Conservation (phyloP, 805 yeast genomes). For the Sugiyamaella lignohabitans region DNA sequence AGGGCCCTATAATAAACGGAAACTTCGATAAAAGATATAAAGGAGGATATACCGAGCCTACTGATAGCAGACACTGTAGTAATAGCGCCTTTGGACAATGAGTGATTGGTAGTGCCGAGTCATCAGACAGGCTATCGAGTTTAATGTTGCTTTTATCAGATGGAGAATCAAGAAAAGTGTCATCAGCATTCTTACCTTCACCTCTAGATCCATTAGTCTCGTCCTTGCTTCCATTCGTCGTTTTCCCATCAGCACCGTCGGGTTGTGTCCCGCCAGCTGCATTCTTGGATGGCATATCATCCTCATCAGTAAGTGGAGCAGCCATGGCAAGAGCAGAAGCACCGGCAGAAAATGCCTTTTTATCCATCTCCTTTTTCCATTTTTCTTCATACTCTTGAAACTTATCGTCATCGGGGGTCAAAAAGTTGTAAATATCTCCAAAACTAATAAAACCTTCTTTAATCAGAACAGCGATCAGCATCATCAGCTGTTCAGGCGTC, state of each 20-base stretch:
- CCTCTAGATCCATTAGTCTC: neutral
- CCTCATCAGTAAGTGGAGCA: conserved; percentile 66
- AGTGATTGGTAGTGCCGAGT: neutral
- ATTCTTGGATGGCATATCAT: neutral
- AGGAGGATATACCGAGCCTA: conserved; percentile 59
- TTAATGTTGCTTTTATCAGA: neutral
- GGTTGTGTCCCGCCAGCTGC: neutral
- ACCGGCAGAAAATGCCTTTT: conserved; percentile 52
- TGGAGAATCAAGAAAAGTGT: neutral
- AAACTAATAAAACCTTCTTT: conserved; percentile 62
- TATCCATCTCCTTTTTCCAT: conserved; percentile 45
- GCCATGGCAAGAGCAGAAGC: conserved; percentile 83
- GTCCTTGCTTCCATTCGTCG: neutral
- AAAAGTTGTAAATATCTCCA: conserved; percentile 49
- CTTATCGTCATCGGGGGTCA: conserved; percentile 47
- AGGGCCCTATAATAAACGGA: conserved; percentile 55
- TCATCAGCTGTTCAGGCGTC: conserved; percentile 33
- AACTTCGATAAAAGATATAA: conserved; percentile 50
- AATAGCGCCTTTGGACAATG: conserved; percentile 37
- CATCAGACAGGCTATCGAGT: neutral
- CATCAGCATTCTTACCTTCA: conserved; percentile 39
- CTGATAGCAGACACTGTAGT: conserved; percentile 46
- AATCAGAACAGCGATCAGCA: conserved; percentile 49
- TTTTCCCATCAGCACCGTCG: neutral
- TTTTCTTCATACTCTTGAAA: conserved; percentile 40